Base-by-base conservation (phyloP, 1,139 yeast species). In the Candida sp. region DNA sequence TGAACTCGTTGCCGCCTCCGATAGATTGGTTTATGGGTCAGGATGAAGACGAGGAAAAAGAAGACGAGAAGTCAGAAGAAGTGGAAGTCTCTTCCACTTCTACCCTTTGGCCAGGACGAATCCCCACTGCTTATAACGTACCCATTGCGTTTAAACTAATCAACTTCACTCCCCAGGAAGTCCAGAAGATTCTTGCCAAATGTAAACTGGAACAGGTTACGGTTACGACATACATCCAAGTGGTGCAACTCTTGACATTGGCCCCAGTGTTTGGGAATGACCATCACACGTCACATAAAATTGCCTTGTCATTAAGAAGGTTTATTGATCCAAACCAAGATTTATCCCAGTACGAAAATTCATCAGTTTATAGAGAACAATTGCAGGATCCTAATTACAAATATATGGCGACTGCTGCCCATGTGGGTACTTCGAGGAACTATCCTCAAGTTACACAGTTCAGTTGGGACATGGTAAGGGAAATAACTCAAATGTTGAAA, bases 261-360 rank as follows among this genome's bases (percentile, higher is more conserved):
- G 58, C 56, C 30, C 70, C 71, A 1, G 43, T 68, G 4, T 57
- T 60, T 40, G 65, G 67, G 0, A 51, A 58, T 7, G 33, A 50
- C 3, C 50, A 54, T 36, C 58, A 64, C 44, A 54, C 66, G 4
- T 50, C 62, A 22, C 57, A 56, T 43, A 60, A 56, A 39, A 56
- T 61, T 3, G 77, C 76, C 7, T 56, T 71, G 45, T 62, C 73
- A 5, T 55, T 72, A 44, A 55, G 77, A 44, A 55, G 73, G 40
- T 62, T 56, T 41, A 47, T 61, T 34, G 44, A 48, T 8, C 45
- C 54, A 1, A 58, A 53, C 0, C 40, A 44, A 11, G 58, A 61
- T 3, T 51, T 48, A 15, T 15, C 19, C 2, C 2, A 15, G 19
- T 15, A 15, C 19, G 19, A 15, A 15, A 15, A 15, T 15, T 15